phyloP scores from a whole-genome alignment of 2,329 filamentous ascomycete genomes.

The Nemania diffusa region DNA sequence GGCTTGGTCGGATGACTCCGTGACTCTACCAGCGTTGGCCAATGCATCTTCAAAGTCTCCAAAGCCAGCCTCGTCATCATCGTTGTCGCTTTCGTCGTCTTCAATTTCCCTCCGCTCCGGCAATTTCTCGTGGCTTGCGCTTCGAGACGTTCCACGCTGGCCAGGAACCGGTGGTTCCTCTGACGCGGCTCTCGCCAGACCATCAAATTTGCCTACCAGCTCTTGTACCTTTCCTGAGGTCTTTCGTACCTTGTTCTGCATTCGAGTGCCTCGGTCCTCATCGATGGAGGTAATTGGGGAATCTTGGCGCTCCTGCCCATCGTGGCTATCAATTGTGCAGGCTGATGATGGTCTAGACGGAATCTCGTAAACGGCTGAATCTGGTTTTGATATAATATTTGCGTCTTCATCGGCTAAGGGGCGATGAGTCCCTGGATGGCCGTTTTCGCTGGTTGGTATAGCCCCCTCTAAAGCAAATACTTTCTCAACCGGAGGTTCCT shows the following conservation, averaged over 20 bases:
- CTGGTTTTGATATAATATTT: constrained; percentile 22
- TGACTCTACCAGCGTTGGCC: constrained; percentile 14
- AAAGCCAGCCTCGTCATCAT: constrained; percentile 28
- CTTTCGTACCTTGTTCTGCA: constrained; percentile 45
- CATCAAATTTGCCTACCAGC: constrained; percentile 63
- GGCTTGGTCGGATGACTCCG: constrained; percentile 2
- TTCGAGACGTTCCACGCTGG: constrained; percentile 25
- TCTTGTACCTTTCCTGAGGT: constrained; percentile 60
- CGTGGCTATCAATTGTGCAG: constrained; percentile 46
- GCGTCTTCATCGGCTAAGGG: constrained; percentile 16
- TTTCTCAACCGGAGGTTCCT: not conserved
- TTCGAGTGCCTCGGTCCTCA: constrained; percentile 50
- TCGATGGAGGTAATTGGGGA: constrained; percentile 60
- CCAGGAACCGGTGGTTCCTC: constrained; percentile 43
- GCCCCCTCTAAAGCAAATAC: not conserved
- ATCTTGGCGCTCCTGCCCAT: constrained; percentile 50
- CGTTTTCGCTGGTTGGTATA: not conserved
- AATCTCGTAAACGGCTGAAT: constrained; percentile 35
- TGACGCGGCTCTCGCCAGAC: constrained; percentile 49
- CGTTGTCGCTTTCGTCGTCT: constrained; percentile 16
- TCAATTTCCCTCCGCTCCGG: constrained; percentile 19
- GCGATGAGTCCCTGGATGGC: not conserved
- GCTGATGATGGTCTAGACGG: constrained; percentile 46
- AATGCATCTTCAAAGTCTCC: constrained; percentile 49
- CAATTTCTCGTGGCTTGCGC: constrained; percentile 24